Evolutionary conservation across 257 asterid species (phyloP), one percentile per base, ranked within the genome.

Genomic region (Ballota nigra): DNA sequence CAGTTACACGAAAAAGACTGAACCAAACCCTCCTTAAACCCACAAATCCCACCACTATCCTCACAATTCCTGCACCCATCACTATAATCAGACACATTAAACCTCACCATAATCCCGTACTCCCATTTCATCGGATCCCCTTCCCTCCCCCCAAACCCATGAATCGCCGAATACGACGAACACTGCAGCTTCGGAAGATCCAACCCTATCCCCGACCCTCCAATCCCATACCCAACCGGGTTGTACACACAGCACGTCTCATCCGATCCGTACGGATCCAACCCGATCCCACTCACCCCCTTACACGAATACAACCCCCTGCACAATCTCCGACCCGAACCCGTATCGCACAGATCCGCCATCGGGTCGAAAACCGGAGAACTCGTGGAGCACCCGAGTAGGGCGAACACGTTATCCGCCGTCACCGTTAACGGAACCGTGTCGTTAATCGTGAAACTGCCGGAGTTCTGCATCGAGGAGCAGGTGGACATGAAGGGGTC

Each of bases 401-500:
- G 57, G 6, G 80, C 89, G 75, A 89, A 89, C 5, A 76, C 80
- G 62, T 83, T 85, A 1, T 81, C 85, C 19, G 82, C 28, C 67
- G 72, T 58, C 7, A 85, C 28, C 6, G 69, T 65, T 61, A 89
- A 89, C 0, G 93, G 93, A 68, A 78, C 67, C 31, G 69, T 53
- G 6, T 65, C 75, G 34, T 85, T 86, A 33, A 83, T 34, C 1
- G 71, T 40, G 68, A 89, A 87, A 76, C 89, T 76, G 3, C 96
- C 91, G 3, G 93, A 85, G 75, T 85, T 82, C 75, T 87, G 96
- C 96, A 89, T 89, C 52, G 88, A 79, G 4, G 91, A 81, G 69
- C 96, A 89, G 13, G 96, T 89, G 60, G 93, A 89, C 93, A 89
- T 89, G 77, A 82, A 73, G 16, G 96, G 93, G 68, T 89, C 93